Conservation (phyloP, 202 grass and related monocot genomes). For the Eragrostis tef region DNA sequence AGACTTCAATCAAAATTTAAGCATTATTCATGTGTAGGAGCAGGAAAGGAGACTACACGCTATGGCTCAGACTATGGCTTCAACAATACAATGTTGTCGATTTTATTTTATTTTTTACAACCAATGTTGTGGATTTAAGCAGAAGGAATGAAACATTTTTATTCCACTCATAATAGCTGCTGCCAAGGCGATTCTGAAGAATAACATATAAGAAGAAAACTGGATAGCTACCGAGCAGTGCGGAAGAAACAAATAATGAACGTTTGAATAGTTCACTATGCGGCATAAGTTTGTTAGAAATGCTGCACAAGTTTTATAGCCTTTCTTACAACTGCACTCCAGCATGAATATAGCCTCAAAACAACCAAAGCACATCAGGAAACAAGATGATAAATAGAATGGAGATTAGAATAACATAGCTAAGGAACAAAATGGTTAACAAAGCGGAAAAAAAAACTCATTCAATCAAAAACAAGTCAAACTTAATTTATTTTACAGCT, state of each 20-base stretch:
- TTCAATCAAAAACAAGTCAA: not conserved
- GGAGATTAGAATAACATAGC: not conserved
- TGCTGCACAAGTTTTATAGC: not conserved
- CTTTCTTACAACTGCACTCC: not conserved
- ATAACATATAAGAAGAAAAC: conserved; percentile 5
- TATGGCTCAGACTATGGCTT: conserved; percentile 1
- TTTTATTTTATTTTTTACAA: too few species aligned
- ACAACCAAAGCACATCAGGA: not conserved
- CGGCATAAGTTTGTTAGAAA: conserved; percentile 19
- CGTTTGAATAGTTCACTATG: not conserved
- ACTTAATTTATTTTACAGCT: not conserved
- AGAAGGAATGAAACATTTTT: not conserved
- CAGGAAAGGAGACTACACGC: conserved; percentile 7
- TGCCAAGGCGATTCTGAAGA: conserved; percentile 1
- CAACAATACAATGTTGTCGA: conserved; percentile 18
- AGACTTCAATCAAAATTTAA: conserved; percentile 10
- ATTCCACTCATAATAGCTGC: not conserved
- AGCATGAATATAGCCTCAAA: conserved; percentile 5
- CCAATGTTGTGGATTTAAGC: conserved; percentile 22
- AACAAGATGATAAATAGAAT: not conserved
- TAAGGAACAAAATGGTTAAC: not conserved
- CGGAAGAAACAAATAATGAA: not conserved
- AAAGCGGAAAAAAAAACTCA: not conserved
- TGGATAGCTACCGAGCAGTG: not conserved
- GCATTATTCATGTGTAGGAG: not conserved